Evolutionary conservation across 192 early-diverging fungal species (phyloP), one percentile per base, ranked within the genome.

Genomic region (Coemansia sp.): DNA sequence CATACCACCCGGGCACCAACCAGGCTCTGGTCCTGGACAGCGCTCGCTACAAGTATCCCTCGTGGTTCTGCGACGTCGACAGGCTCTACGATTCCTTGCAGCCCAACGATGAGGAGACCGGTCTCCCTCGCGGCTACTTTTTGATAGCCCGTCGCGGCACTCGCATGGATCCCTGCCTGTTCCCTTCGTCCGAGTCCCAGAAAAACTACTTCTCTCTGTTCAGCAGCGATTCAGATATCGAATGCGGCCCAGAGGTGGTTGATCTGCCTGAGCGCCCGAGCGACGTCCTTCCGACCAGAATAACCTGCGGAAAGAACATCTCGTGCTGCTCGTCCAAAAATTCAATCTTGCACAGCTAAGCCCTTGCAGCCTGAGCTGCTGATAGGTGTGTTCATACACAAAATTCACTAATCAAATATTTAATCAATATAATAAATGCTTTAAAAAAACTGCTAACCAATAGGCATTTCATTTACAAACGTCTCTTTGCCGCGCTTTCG

Each of bases 41-140:
- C 10, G 95, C 94, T 0, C 80, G 89, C 11, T 95, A 90, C 82
- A 94, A 95, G 81, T 95, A 96, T 61, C 95, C 95, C 11, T 86
- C 86, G 10, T 98, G 93, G 71, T 98, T 90, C 62, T 85, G 84
- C 42, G 78, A 87, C 23, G 85, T 87, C 0, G 82, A 90, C 25
- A 62, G 75, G 13, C 78, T 98, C 42, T 96, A 87, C 58, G 85
- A 94, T 54, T 85, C 94, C 14, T 75, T 98, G 81, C 83, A 86
- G 60, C 91, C 90, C 0, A 72, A 90, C 6, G 95, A 98, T 65
- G 75, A 58, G 7, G 93, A 90, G 48, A 98, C 95, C 0, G 85
- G 86, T 1, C 69, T 83, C 10, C 84, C 92, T 0, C 81, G 95
- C 24, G 95, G 95, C 6, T 98, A 96, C 70, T 94, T 94, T 69